phyloP scores from a whole-genome alignment of 805 yeast species.

The Saccharomyces kudriavzevii region DNA sequence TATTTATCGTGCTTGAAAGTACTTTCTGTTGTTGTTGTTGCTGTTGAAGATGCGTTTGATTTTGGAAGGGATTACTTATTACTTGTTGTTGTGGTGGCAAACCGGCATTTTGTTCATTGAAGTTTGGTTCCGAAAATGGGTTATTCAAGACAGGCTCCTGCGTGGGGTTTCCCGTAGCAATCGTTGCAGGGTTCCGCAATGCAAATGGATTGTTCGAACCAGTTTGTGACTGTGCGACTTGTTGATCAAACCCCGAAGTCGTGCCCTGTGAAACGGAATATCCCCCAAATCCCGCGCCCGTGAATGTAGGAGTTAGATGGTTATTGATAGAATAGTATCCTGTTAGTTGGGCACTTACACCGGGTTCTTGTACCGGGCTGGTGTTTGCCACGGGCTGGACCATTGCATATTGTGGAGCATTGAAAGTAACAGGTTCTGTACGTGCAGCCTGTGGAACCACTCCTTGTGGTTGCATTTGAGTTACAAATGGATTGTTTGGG shows the following conservation, averaged over 20 bases:
- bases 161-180: conserved; percentile 7
- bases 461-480: conserved; percentile 14
- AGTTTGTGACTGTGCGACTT: conserved; percentile 15
- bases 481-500: conserved; percentile 1
- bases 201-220: conserved; percentile 36
- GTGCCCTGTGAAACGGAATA: conserved; percentile 29
- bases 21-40: background rate
- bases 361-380: conserved; percentile 14
- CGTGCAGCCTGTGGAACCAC: conserved; percentile 10
- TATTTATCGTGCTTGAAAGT: background rate
- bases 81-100: conserved; percentile 2
- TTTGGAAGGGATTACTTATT: conserved; percentile 1
- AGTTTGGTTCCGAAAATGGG: conserved; percentile 13
- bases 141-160: conserved; percentile 4
- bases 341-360: conserved; percentile 16
- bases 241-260: conserved; percentile 1
- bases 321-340: conserved; percentile 18
- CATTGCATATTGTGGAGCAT: background rate
- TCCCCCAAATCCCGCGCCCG: conserved; percentile 58
- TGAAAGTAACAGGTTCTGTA: conserved; percentile 9
- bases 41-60: background rate
- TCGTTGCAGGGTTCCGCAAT: conserved; percentile 21
- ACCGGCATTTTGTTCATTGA: conserved; percentile 1
- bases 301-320: conserved; percentile 27
- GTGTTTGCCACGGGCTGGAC: conserved; percentile 11